phyloP scores from a whole-genome alignment of 2,329 filamentous ascomycete genomes.

The Monilinia fructigena region DNA sequence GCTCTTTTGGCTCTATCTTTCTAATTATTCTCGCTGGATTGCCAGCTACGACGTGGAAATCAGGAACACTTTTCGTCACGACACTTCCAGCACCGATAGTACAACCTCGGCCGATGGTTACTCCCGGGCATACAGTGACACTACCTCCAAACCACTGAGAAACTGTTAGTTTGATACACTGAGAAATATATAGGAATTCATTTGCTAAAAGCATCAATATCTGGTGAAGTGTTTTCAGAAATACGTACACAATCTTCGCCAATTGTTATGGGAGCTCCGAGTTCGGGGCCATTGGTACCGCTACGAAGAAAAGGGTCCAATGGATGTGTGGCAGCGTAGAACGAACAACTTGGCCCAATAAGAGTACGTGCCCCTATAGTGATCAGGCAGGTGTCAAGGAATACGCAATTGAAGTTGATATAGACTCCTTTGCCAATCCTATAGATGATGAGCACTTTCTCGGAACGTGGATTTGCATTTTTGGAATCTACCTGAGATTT shows the following conservation, averaged over 20 bases:
- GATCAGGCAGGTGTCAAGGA: constrained; percentile 74
- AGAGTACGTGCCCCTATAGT: constrained; percentile 75
- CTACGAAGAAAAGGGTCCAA: constrained; percentile 72
- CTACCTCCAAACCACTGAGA: constrained; percentile 68
- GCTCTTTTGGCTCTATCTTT: constrained; percentile 42
- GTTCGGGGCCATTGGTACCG: constrained; percentile 72
- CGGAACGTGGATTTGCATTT: constrained; percentile 4
- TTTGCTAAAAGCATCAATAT: neutral
- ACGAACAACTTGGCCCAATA: constrained; percentile 73
- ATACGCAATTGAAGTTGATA: constrained; percentile 72
- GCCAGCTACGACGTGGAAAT: constrained; percentile 61
- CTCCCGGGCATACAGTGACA: constrained; percentile 68
- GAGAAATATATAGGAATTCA: neutral
- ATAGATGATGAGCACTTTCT: constrained; percentile 21
- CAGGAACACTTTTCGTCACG: constrained; percentile 73
- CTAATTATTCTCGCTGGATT: constrained; percentile 63
- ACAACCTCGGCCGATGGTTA: constrained; percentile 72
- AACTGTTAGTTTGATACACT: neutral
- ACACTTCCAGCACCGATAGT: constrained; percentile 80
- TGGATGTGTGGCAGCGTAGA: constrained; percentile 76
- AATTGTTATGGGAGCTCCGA: constrained; percentile 69
- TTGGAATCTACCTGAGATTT: constrained; percentile 56
- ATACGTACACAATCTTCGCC: constrained; percentile 64
- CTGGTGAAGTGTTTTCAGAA: neutral
- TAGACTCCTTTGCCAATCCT: constrained; percentile 68